Evolutionary conservation across 2,329 filamentous ascomycete species (phyloP).

Genomic region (Diaporthe sp.): DNA sequence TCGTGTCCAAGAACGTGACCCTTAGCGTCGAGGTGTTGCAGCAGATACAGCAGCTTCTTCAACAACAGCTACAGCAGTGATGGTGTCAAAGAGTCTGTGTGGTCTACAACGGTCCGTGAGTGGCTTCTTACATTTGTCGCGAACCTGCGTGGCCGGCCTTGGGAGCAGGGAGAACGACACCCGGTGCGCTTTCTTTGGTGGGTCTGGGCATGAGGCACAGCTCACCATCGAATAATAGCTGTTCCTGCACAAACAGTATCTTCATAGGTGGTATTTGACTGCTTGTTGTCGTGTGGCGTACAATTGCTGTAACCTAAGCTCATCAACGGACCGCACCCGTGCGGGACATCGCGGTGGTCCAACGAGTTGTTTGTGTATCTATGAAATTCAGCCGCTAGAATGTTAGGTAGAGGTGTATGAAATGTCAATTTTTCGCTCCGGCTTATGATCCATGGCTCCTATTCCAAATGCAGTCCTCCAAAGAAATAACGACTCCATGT

Average conservation of each 20-base stretch:
- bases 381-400: neutral
- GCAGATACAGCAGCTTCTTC: slow-evolving; percentile 17
- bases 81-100: neutral
- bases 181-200: neutral
- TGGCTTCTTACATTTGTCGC: neutral
- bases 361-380: neutral
- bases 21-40: slow-evolving; percentile 1
- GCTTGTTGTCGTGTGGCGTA: too few species aligned
- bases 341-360: neutral
- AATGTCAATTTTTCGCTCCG: neutral
- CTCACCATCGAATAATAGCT: neutral
- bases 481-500: neutral
- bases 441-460: neutral
- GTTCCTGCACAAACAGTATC: neutral
- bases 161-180: neutral
- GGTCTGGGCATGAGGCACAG: neutral
- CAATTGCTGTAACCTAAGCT: too few species aligned
- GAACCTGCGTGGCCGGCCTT: neutral
- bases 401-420: neutral
- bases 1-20: slow-evolving; percentile 5
- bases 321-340: too few species aligned
- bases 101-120: neutral
- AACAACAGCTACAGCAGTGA: slow-evolving; percentile 10
- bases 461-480: neutral
- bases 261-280: neutral